Evolutionary conservation across 306 rosid species (phyloP).

Genomic region (Malus asiatica): DNA sequence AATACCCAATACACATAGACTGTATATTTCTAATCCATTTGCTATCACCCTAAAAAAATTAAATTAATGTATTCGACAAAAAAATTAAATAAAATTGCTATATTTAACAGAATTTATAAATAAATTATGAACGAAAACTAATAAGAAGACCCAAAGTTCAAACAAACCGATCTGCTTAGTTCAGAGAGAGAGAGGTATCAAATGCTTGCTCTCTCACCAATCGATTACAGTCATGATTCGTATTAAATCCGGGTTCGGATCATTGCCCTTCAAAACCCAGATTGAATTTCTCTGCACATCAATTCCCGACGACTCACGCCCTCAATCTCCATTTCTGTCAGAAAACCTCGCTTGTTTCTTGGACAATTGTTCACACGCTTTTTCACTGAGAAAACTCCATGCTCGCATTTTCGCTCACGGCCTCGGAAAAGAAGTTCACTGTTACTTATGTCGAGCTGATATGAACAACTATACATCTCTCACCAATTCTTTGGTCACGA

Average conservation of each 20-base stretch:
- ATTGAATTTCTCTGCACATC: background rate
- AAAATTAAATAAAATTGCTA: too few relatives aligned
- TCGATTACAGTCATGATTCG: background rate
- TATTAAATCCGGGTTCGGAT: background rate
- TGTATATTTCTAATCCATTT: too few relatives aligned
- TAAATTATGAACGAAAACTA: too few relatives aligned
- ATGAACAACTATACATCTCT: constrained; percentile 24
- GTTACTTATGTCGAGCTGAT: constrained; percentile 25
- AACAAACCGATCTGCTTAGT: too few relatives aligned
- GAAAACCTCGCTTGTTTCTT: constrained; percentile 3
- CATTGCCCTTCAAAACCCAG: background rate
- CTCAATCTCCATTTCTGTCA: background rate
- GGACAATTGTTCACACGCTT: too few relatives aligned
- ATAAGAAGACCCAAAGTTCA: too few relatives aligned
- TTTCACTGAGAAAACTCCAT: constrained; percentile 16
- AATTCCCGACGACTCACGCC: background rate
- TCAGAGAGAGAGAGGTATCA: too few relatives aligned
- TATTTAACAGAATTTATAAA: too few relatives aligned
- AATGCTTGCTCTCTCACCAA: background rate
- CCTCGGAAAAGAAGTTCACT: constrained; percentile 32
- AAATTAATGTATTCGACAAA: too few relatives aligned
- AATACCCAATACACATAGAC: too few relatives aligned
- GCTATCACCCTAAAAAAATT: too few relatives aligned
- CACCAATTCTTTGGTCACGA: constrained; percentile 35
- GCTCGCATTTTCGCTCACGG: constrained; percentile 21